These are phyloP conservation scores for Hymenoscyphus occultus DNA, from an alignment of 2,329 filamentous ascomycete genomes.

Conservation along the genomic window DNA sequence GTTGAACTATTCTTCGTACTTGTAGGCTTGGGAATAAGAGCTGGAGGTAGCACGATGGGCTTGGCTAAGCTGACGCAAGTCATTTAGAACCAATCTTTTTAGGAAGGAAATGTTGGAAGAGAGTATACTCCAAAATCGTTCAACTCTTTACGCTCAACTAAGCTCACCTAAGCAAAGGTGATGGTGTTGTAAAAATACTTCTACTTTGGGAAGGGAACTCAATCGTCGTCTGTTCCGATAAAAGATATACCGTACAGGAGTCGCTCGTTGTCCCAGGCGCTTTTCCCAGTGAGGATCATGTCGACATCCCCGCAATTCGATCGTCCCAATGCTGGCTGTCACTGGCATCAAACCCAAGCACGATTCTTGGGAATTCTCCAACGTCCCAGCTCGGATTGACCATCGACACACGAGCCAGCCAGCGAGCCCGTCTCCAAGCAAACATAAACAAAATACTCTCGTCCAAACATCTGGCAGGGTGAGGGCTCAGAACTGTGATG, in stretches of 20 bases:
- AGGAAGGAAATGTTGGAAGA: neutral
- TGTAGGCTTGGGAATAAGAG: neutral
- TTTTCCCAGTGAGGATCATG: neutral
- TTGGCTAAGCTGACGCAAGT: neutral
- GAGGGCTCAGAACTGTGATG: neutral
- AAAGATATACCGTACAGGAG: neutral
- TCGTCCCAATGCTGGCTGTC: neutral
- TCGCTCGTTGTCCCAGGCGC: neutral
- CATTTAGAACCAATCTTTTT: neutral
- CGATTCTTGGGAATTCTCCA: neutral
- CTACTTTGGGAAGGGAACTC: neutral
- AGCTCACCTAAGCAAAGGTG: neutral
- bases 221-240: neutral
- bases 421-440: neutral
- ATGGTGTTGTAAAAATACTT: neutral
- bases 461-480: neutral
- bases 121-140: neutral
- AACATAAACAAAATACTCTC: neutral
- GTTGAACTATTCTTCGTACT: too few relatives aligned
- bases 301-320: neutral
- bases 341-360: constrained; percentile 1
- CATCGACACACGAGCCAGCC: neutral
- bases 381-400: neutral
- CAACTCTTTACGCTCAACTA: neutral
- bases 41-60: neutral